A percentile compares a stretch with the other conserved stretches of the same genome.
Evolutionary conservation across 306 rosid genomes (phyloP).

Genomic region (Vigna radiata): DNA sequence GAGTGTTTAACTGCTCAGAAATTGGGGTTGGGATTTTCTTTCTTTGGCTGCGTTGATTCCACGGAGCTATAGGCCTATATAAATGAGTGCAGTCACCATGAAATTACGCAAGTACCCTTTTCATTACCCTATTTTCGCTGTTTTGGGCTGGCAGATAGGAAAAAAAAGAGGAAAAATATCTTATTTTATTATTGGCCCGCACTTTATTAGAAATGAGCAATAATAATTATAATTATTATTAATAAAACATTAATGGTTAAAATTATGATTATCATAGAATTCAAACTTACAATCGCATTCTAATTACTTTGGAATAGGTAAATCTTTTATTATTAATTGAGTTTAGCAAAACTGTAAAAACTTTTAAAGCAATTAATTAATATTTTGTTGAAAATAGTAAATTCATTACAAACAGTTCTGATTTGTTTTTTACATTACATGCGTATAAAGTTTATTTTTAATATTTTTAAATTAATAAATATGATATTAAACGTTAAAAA

Average conservation of each 20-base stretch:
- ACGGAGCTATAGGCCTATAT: constrained; percentile 30
- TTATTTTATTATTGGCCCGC: not conserved
- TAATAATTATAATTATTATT: too few relatives aligned
- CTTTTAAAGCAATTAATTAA: too few relatives aligned
- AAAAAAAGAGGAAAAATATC: not conserved
- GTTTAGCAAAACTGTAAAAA: too few relatives aligned
- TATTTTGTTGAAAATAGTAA: too few relatives aligned
- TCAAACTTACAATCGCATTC: too few relatives aligned
- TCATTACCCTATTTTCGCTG: constrained; percentile 47
- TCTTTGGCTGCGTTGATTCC: constrained; percentile 39
- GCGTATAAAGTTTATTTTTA: not conserved
- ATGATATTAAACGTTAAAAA: not conserved
- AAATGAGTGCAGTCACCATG: not conserved
- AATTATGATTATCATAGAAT: too few relatives aligned
- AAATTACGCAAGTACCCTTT: constrained; percentile 45
- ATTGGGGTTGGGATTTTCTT: constrained; percentile 9
- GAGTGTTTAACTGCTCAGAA: constrained; percentile 34
- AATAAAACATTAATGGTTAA: too few relatives aligned
- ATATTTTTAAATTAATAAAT: constrained; percentile 2
- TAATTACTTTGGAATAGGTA: too few relatives aligned
- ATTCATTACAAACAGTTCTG: too few relatives aligned
- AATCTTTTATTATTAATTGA: too few relatives aligned
- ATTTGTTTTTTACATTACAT: not conserved
- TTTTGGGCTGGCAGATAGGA: constrained; percentile 38
- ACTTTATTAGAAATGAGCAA: too few relatives aligned